Conservation (phyloP, 176 grass and related monocot genomes). For the Carex kokanica region DNA sequence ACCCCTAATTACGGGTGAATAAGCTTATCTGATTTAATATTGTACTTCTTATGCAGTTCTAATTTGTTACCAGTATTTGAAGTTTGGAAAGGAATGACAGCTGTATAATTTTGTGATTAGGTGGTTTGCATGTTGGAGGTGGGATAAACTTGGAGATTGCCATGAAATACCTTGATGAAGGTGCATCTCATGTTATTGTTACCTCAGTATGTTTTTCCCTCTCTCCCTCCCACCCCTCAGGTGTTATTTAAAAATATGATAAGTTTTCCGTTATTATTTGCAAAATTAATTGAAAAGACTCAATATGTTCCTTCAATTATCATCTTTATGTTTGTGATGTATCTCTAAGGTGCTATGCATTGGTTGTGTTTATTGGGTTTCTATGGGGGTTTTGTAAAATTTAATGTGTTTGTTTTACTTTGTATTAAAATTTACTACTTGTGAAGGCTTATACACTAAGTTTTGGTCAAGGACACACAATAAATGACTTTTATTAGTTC, state of each 20-base stretch:
- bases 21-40: background rate
- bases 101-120: constrained; percentile 29
- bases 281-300: no score
- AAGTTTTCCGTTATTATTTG: background rate
- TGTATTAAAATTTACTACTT: background rate
- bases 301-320: no score
- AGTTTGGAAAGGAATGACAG: background rate
- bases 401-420: background rate
- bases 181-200: constrained; percentile 92
- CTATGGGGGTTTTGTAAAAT: background rate
- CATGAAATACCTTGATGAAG: constrained; percentile 67
- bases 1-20: no score
- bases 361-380: background rate
- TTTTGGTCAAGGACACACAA: background rate
- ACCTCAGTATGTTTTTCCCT: constrained; percentile 55
- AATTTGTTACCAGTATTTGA: background rate
- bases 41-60: background rate
- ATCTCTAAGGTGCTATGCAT: no score
- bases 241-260: background rate
- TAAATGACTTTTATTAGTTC: background rate
- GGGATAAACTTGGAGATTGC: constrained; percentile 90
- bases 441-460: background rate
- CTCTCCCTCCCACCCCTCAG: background rate
- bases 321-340: no score
- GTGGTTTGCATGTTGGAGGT: constrained; percentile 96